Evolutionary conservation across 192 early-diverging fungal species (phyloP), one percentile per base, ranked within the genome.

Genomic region (Geosiphon pyriformis): DNA sequence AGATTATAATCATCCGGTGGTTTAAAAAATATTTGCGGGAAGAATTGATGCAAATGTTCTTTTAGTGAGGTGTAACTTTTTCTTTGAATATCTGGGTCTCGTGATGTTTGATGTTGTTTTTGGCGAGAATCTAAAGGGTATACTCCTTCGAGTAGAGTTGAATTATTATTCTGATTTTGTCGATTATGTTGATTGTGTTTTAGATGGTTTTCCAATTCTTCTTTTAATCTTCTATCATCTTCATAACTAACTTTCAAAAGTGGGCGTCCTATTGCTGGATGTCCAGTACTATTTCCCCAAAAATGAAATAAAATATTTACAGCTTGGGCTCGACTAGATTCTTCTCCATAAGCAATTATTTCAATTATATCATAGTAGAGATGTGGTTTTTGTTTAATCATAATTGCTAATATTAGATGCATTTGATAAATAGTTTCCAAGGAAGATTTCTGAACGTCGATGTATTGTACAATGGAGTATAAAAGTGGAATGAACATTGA

Each of bases 401-500:
- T 78, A 6, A 73, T 74, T 12, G 70, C 71, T 29, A 85, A 56
- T 12, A 80, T 80, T 4, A 68, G 69, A 56, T 85, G 70, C 12
- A 85, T 72, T 26, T 80, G 74, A 52, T 76, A 69, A 22, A 72
- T 72, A 1, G 79, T 73, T n/a, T 69, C 67, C 18, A 78, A 35
- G n/a, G 76, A 66, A 23, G 76, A 72, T 18, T 69, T 68, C 6
- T 71, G 57, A 25, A 78, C 61, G 1, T 59, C 71, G 0, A 81
- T 69, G 47, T 81, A 77, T 64, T 81, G 83, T 17, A 85, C 69
- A 17, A 83, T 68, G 0, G 78, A 69, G 23, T 73, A 69, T 1
- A 85, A 62, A 20, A 82, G 74, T 6, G 82, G 65, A 18, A 78
- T 68, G 37, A 83, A 78, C n/a, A 85, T 59, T 23, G 81, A 81